Evolutionary conservation across 148 eudicot genomes (phyloP).

Genomic region (Beta vulgaris): DNA sequence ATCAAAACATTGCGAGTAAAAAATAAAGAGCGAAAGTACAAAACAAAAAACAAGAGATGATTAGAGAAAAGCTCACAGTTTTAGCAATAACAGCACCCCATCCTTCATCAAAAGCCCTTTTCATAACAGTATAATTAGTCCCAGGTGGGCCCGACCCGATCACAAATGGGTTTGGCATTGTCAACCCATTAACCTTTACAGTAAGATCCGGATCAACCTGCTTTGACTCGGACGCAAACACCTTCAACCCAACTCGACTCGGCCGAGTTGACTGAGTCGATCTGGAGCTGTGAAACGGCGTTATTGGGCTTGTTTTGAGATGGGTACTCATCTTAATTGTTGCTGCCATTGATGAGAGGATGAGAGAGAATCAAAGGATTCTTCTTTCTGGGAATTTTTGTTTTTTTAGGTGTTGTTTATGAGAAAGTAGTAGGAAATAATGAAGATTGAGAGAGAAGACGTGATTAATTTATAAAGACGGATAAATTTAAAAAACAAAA

Average conservation of each 20-base stretch:
- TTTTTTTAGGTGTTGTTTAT: no score
- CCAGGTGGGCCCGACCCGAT: constrained; percentile 99
- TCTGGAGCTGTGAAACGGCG: background rate
- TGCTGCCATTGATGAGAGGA: constrained; percentile 26
- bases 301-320: constrained; percentile 13
- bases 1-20: background rate
- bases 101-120: constrained; percentile 92
- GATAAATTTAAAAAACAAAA: no score
- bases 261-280: constrained; percentile 19
- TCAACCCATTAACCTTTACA: constrained; percentile 84
- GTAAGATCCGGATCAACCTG: constrained; percentile 69
- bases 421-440: background rate
- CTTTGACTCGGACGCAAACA: constrained; percentile 31
- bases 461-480: background rate
- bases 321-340: constrained; percentile 25
- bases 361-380: background rate
- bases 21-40: background rate
- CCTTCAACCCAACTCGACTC: constrained; percentile 49
- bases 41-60: background rate
- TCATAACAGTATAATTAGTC: constrained; percentile 94
- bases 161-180: constrained; percentile 97
- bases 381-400: background rate
- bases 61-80: constrained; percentile 48
- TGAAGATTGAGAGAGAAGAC: background rate
- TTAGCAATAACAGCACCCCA: constrained; percentile 99